Evolutionary conservation across 345 rosid species (phyloP), one percentile per base, ranked within the genome.

Genomic region (Nephelium lappaceum): DNA sequence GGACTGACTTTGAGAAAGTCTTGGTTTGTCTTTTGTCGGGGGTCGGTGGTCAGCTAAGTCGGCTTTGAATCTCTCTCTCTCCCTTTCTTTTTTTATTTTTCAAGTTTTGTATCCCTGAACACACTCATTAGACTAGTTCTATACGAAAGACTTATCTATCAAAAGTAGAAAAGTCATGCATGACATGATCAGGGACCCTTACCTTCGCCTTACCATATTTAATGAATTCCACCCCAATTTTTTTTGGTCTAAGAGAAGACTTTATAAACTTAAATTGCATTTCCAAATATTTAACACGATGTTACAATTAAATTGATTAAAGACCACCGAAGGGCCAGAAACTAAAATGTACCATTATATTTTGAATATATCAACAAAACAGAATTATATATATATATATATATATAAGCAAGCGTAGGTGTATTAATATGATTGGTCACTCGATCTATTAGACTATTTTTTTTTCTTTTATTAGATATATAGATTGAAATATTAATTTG

Each of bases 1-100:
- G 67, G 65, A 10, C 58, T 75, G 74, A 81, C 69, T 74, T 71
- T 3, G 85, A 81, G 68, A 80, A 72, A 78, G 76, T 82, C 82
- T 5, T 70, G 31, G 51, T 64, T 74, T 68, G 72, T 69, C 53
- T 39, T 61, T 23, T 69, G 16, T 45, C 0, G 25, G 79, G 60
- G 88, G 80, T 80, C 84, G 83, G 85, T 88, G 88, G 95, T 91
- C 95, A 89, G 78, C 84, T 42, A 80, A 79, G 86, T 74, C 90
- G 91, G 91, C 91, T 75, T 85, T 87, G 83, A 80, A 70, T 67
- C 36, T 61, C 64, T 53, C 25, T 14, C 73, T 38, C 62, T 16
- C 8, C 16, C 49, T 19, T 5, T 25, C 15, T 60, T 14, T 24
- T n/a, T 21, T 2, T 31, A 3, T 23, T 10, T 21, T 49, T 49